These are phyloP conservation scores for Pittosporum tobira DNA, from an alignment of 129 eudicot species.

Conservation along the genomic window DNA sequence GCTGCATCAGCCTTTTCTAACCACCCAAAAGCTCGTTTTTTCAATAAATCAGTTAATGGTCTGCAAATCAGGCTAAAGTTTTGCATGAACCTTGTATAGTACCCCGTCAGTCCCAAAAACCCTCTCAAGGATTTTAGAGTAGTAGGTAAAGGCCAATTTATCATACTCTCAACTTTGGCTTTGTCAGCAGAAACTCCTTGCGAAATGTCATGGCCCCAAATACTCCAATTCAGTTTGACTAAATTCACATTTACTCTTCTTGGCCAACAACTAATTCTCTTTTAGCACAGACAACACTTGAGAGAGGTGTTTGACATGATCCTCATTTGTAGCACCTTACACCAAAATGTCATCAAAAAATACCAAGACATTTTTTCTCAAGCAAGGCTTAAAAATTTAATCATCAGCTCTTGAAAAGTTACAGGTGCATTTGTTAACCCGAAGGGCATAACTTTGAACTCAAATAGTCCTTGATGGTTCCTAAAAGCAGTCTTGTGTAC, in stretches of 20 bases:
- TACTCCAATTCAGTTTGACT: not conserved
- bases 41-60: no score
- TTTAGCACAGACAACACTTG: not conserved
- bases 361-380: not conserved
- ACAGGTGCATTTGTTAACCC: not conserved
- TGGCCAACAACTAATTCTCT: not conserved
- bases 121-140: no score
- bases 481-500: not conserved
- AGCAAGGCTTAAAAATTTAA: not conserved
- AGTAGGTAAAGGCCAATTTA: no score
- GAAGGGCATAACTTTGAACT: slow-evolving; percentile 4
- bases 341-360: slow-evolving; percentile 7
- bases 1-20: no score
- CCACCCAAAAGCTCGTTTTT: no score
- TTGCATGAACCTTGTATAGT: no score
- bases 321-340: not conserved
- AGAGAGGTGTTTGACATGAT: not conserved
- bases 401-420: slow-evolving; percentile 12
- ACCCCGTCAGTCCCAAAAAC: no score
- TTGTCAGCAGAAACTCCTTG: not conserved
- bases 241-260: not conserved
- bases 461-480: not conserved
- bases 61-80: no score
- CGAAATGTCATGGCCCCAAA: not conserved
- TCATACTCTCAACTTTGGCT: no score